Evolutionary conservation across 352 stramenopile species (phyloP), one percentile per base, ranked within the genome.

Genomic region (Phytophthora uliginosa): DNA sequence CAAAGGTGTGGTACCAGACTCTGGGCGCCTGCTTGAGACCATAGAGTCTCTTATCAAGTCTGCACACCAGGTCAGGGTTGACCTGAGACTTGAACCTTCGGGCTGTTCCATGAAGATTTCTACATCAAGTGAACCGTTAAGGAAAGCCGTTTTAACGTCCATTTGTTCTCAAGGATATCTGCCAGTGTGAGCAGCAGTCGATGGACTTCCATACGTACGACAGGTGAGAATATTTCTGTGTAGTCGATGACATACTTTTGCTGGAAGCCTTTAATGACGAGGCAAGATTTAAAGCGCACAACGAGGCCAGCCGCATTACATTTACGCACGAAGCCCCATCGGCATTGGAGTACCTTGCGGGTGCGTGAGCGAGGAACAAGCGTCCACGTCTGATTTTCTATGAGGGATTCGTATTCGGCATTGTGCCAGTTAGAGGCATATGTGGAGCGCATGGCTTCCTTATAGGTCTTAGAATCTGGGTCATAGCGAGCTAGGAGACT

Each of bases 21-120:
- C 48, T 15, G 8, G 48, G 34, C n/a, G 33, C 7, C 5, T 59
- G 48, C 34, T 59, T 66, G 22, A 66, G 48, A 13, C 33, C 47
- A 24, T 66, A 38, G 31, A 59, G 33, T 20, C 20, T 52, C 33
- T 66, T 66, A 20, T 17, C 22, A 52, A 67, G 48, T 5, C 34
- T 59, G 17, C 48, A 67, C 1, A 59, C 60, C 0, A 67, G 53
- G 12, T 17, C 36, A 22, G 51, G 48, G 7, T 53, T 4, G 3
- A 1, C 34, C 4, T 59, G 58, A 10, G 48, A 66, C 4, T 9
- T 53, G 8, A 68, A 55, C 9, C 34, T 17, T 60, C 51, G 5
- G 61, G 61, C 34, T 60, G 61, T 45, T 54, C 51, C 61, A 55
- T 68, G 26, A 48, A 47, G 20, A 68, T 68, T 47, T 55, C 61